Base-by-base conservation (phyloP, 306 rosid genomes). In the Acacia crassicarpa region DNA sequence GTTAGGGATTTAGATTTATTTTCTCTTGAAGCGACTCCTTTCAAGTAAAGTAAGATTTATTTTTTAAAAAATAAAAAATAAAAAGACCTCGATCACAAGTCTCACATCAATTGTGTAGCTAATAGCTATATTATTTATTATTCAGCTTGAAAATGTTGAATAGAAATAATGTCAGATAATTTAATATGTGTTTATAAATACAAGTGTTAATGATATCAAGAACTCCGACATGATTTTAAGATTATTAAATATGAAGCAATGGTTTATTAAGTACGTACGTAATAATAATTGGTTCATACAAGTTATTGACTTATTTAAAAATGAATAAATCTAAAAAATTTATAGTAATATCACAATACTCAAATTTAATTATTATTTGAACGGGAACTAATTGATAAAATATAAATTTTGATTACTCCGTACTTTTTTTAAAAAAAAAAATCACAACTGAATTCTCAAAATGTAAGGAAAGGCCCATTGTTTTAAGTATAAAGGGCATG, bases 1-100 rank as follows among this genome's bases (percentile, higher is more conserved):
- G 84, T 91, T 88, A 79, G 32, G 32, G 15, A 58, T 20, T 58
- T 58, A n/a, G 4, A n/a, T 8, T 22, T 22, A 22, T 22, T 58
- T 22, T 54, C 19, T 44, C 13, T 48, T 48, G 8, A 58, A 58
- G 14, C 2, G 65, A 9, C 65, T 22, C 32, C 65, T 58, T n/a
- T n/a, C 1, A n/a, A 20, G 65, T 58, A 58, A 10, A 58, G 65
- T 58, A 58, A 22, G 62, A 38, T 38, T 38, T 35, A 5, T 35
- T 41, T 53, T 6, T 17, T 5, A 53, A 53, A 7, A 15, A 8
- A n/a, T n/a, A n/a, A n/a, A n/a, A n/a, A n/a, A n/a, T n/a, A n/a
- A n/a, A 56, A 2, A 56, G 25, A n/a, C 11, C 25, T 2, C 12
- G 8, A 17, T 6, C n/a, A 0, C 62, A 4, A 15, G 19, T 8